Percentiles rank a stretch among this genome's conserved stretches.
Conservation (phyloP, 108 stramenopile genomes). For the Cyclotella kingstonii region DNA sequence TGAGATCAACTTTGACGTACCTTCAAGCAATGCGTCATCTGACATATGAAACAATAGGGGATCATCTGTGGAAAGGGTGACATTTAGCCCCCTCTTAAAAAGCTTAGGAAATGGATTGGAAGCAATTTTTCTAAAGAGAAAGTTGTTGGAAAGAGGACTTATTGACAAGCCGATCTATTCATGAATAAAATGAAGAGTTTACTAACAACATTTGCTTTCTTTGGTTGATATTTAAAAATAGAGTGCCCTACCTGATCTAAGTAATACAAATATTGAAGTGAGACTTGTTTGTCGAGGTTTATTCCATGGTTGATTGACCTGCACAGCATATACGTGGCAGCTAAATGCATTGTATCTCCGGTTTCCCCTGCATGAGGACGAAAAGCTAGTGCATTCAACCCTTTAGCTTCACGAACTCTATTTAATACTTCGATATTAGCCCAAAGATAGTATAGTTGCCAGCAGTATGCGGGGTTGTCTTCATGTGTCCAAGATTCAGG, state of each 20-base stretch:
- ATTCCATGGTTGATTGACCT: slow-evolving; percentile 98
- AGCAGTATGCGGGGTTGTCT: slow-evolving; percentile 88
- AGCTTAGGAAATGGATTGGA: slow-evolving; percentile 93
- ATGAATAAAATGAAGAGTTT: background rate
- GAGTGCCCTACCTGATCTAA: slow-evolving; percentile 77
- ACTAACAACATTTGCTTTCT: background rate
- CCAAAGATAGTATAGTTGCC: slow-evolving; percentile 92
- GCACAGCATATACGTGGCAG: slow-evolving; percentile 93
- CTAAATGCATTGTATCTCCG: slow-evolving; percentile 96
- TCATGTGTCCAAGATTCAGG: slow-evolving; percentile 83
- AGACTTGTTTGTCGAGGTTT: slow-evolving; percentile 90
- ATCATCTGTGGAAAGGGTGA: slow-evolving; percentile 97
- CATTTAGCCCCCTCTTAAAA: slow-evolving; percentile 89
- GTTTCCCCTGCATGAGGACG: slow-evolving; percentile 97
- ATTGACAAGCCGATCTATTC: slow-evolving; percentile 79
- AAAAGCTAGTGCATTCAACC: slow-evolving; percentile 88
- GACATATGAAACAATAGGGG: slow-evolving; percentile 98
- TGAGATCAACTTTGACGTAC: slow-evolving; percentile 3
- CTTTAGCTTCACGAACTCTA: slow-evolving; percentile 75
- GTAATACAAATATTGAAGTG: slow-evolving; percentile 97
- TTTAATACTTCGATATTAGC: slow-evolving; percentile 95
- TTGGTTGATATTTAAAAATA: background rate
- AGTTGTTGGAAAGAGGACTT: slow-evolving; percentile 96
- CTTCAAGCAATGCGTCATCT: slow-evolving; percentile 94
- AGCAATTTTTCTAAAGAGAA: slow-evolving; percentile 95